Percentiles rank a stretch among this genome's conserved stretches.
phyloP scores from a whole-genome alignment of 805 yeast species.

The Debaryomyces tyrocola region DNA sequence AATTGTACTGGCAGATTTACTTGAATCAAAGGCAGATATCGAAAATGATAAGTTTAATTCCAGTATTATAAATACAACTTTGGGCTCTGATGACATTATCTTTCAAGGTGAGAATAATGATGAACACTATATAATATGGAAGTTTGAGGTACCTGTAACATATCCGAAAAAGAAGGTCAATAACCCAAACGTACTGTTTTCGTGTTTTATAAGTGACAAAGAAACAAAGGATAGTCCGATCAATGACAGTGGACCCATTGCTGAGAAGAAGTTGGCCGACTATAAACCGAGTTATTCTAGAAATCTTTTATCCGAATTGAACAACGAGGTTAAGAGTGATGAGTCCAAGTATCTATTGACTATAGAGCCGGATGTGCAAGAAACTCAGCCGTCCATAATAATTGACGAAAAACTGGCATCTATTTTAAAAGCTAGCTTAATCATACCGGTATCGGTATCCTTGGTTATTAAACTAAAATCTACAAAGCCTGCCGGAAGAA shows the following conservation, averaged over 20 bases:
- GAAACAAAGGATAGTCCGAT: neutral
- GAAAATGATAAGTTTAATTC: constrained; percentile 2
- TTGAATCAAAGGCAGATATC: constrained; percentile 8
- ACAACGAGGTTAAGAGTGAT: constrained; percentile 6
- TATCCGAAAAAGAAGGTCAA: constrained; percentile 31
- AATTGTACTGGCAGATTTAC: constrained; percentile 17
- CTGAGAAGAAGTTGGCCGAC: constrained; percentile 12
- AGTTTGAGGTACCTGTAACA: constrained; percentile 25
- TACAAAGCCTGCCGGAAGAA: constrained; percentile 49
- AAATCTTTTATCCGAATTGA: constrained; percentile 17
- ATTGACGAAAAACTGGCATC: neutral
- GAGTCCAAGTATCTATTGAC: neutral
- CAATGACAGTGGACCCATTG: neutral
- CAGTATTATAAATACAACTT: constrained; percentile 3
- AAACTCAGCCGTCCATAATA: constrained; percentile 1
- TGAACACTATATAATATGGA: constrained; percentile 23
- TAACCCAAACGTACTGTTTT: constrained; percentile 24
- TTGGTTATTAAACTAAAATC: constrained; percentile 48
- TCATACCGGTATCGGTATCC: constrained; percentile 34
- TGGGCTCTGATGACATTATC: constrained; percentile 8
- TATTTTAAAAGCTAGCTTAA: constrained; percentile 8
- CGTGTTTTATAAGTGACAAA: constrained; percentile 16
- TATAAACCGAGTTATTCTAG: constrained; percentile 14
- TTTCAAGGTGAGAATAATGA: constrained; percentile 9
- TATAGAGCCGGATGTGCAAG: neutral